Evolutionary conservation across 169 alveolate species (phyloP), one percentile per base, ranked within the genome.

Genomic region (Plasmodium vivax): DNA sequence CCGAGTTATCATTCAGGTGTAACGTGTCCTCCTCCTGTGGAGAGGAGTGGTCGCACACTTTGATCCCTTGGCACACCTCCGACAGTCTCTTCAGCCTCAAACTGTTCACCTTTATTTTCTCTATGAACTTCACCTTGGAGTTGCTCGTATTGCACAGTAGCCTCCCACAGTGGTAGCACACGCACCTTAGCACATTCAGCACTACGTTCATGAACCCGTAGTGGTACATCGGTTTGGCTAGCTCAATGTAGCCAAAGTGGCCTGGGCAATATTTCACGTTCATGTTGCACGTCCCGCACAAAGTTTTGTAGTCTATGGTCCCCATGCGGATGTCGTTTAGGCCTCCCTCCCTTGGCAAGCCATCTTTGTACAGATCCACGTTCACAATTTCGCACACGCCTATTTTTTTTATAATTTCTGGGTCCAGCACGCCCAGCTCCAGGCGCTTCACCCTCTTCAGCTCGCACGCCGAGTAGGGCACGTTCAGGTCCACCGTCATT

Each of bases 261-360:
- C 99, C 99, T 4, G 99, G 99, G 93, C 99, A 99, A 82, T 99
- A 98, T 92, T 97, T 97, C 92, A 98, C 97, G 94, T 98, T 97
- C 98, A 99, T 98, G 80, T 96, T 96, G 95, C 99, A 99, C 23
- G 99, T 98, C 81, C 96, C 96, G 93, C 99, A 99, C 62, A 93
- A 95, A 34, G 97, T 94, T 68, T 97, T 98, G 54, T 98, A 97
- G 92, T 99, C 99, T 88, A 98, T 98, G 19, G 99, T 98, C n/a
- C 99, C 99, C 99, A 99, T 97, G 56, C 99, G 97, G 3, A 98
- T 97, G 90, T 99, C 99, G 95, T 98, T 98, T 82, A 99, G 96
- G 6, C 99, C 98, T 43, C 99, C 99, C 16, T 97, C 95, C 62
- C 96, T 96, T 38, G 99, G 99, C 10, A 98, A 83, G 0, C 99